Evolutionary conservation across 768 basidiomycete species (phyloP).

Genomic region (Daedaleopsis sinensis): DNA sequence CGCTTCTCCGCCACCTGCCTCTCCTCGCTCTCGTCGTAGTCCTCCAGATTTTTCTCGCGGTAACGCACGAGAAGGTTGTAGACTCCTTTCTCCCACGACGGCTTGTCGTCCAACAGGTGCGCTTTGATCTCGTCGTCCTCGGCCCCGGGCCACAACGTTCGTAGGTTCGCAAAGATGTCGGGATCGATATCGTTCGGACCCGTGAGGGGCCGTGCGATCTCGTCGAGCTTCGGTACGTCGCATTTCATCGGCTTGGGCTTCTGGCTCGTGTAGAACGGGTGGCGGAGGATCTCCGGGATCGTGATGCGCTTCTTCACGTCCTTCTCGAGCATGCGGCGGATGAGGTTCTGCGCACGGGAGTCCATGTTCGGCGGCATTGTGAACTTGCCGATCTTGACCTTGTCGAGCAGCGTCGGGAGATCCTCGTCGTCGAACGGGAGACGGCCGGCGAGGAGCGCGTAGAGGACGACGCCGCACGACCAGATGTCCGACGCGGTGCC

Average conservation of each 20-base stretch:
- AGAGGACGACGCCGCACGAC: conserved; percentile 95
- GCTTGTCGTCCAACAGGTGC: conserved; percentile 63
- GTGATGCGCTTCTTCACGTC: conserved; percentile 78
- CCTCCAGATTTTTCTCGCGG: conserved; percentile 71
- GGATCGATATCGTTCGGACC: conserved; percentile 72
- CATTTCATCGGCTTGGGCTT: conserved; percentile 45
- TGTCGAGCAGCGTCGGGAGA: conserved; percentile 72
- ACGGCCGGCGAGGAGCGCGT: conserved; percentile 81
- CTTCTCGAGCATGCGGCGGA: conserved; percentile 78
- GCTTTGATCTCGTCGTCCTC: conserved; percentile 73
- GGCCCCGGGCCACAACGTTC: conserved; percentile 88
- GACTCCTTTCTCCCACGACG: conserved; percentile 95
- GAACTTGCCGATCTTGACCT: conserved; percentile 74
- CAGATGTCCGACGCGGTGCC: conserved; percentile 92
- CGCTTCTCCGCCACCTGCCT: conserved; percentile 36
- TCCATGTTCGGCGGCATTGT: conserved; percentile 76
- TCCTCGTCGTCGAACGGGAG: conserved; percentile 96
- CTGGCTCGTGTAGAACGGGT: conserved; percentile 75
- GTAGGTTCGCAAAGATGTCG: conserved; percentile 88
- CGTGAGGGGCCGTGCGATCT: conserved; percentile 70
- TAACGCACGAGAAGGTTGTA: conserved; percentile 91
- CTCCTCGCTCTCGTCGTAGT: conserved; percentile 74
- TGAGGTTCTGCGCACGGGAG: conserved; percentile 71
- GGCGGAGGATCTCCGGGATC: conserved; percentile 76
- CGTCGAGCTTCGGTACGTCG: conserved; percentile 61